These are phyloP conservation scores for Coniochaeta sp. DNA, from an alignment of 2,329 filamentous ascomycete genomes.

Conservation along the genomic window DNA sequence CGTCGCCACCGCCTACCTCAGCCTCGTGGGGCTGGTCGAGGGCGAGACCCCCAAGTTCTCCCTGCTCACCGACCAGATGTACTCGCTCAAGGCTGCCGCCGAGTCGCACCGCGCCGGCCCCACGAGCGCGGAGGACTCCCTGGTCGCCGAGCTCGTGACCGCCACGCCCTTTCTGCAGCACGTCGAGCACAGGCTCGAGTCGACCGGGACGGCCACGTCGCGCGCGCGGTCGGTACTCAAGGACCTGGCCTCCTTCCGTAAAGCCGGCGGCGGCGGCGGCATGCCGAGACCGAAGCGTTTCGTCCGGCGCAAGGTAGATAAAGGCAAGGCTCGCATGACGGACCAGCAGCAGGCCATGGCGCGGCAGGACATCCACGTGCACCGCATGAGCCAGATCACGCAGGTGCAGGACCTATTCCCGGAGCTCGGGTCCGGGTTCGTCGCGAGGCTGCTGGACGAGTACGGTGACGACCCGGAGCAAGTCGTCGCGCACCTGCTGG, in stretches of 20 bases:
- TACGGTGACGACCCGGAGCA: conserved; percentile 72
- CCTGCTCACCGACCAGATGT: conserved; percentile 74
- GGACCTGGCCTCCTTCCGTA: conserved; percentile 53
- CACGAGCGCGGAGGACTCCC: conserved; percentile 54
- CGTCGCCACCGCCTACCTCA: conserved; percentile 67
- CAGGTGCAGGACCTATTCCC: conserved; percentile 94
- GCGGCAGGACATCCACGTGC: conserved; percentile 56
- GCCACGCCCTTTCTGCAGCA: conserved; percentile 67
- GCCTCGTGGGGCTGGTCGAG: conserved; percentile 63
- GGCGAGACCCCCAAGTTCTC: conserved; percentile 62
- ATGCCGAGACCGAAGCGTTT: conserved; percentile 43
- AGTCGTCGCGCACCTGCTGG: conserved; percentile 74
- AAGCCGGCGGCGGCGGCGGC: conserved; percentile 42
- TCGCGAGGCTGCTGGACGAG: conserved; percentile 71
- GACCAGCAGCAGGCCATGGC: conserved; percentile 29
- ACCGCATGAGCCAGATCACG: conserved; percentile 76
- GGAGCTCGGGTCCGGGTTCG: conserved; percentile 74
- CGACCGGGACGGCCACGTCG: conserved; percentile 38
- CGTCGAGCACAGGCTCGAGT: conserved; percentile 46
- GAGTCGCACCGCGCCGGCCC: conserved; percentile 54
- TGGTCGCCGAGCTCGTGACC: conserved; percentile 78
- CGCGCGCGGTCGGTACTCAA: conserved; percentile 54
- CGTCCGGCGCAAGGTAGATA: conserved; percentile 50
- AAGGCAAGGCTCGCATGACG: conserved; percentile 54
- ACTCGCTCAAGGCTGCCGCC: conserved; percentile 66